phyloP scores from a whole-genome alignment of 1,139 yeast species.

The Saccharomyces hybrid region DNA sequence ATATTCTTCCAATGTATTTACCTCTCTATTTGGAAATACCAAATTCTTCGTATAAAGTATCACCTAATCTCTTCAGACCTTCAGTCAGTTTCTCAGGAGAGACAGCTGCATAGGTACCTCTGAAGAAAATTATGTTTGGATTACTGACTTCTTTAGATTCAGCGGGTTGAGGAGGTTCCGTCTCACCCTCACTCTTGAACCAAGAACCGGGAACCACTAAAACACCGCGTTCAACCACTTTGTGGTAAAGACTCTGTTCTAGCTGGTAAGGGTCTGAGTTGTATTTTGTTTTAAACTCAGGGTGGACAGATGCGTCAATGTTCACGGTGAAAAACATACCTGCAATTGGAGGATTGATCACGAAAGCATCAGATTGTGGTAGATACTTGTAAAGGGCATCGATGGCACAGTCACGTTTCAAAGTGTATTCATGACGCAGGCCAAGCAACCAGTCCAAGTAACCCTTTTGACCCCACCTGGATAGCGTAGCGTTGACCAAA shows the following conservation, averaged over 20 bases:
- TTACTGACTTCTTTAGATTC: conserved; percentile 34
- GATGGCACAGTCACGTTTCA: conserved; percentile 60
- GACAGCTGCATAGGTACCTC: conserved; percentile 67
- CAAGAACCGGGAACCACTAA: conserved; percentile 57
- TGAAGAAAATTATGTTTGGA: conserved; percentile 44
- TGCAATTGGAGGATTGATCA: conserved; percentile 50
- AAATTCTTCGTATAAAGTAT: conserved; percentile 42
- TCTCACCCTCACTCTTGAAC: conserved; percentile 43
- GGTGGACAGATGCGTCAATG: conserved; percentile 52
- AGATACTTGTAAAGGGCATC: conserved; percentile 43
- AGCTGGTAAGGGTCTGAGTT: conserved; percentile 42
- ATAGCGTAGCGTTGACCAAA: conserved; percentile 51
- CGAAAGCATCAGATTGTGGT: conserved; percentile 33
- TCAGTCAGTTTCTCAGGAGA: conserved; percentile 46
- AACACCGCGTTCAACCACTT: conserved; percentile 43
- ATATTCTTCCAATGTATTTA: background rate
- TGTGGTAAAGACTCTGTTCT: conserved; percentile 44
- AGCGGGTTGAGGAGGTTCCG: conserved; percentile 48
- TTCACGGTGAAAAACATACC: conserved; percentile 58
- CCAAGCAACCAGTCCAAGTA: conserved; percentile 85
- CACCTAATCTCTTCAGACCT: conserved; percentile 53
- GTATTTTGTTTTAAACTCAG: conserved; percentile 42
- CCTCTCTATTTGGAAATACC: conserved; percentile 9
- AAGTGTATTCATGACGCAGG: conserved; percentile 72
- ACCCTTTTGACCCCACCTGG: conserved; percentile 69